Base-by-base conservation (phyloP, 2,329 filamentous ascomycete genomes). In the Fusarium udum region DNA sequence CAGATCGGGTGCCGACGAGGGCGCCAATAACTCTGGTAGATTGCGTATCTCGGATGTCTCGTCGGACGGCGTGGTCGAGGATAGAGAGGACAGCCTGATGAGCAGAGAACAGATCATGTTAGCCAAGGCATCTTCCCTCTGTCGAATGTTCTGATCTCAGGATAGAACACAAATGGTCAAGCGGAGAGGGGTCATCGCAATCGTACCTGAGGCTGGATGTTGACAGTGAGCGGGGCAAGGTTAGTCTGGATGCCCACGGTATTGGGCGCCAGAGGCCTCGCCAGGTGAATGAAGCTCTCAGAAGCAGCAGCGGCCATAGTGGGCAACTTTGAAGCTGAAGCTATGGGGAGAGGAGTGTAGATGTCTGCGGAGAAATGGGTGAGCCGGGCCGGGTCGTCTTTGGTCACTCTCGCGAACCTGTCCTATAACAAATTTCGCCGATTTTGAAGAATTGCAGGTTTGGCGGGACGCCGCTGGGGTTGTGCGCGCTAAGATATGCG, bases 11-110 rank as follows among this genome's bases (percentile, higher is more conserved):
- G 81, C 96, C 96, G 65, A 99, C 91, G 64, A 99, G 91, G 69
- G 96, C 97, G 80, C 96, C 96, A 81, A 99, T 99, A 74, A 99
- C 96, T 81, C 96, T 93, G 79, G 96, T 94, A 81, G 96, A 95
- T 84, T 97, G 94, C 75, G 92, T 92, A 74, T 90, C 87, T 77
- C 85, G 86, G 76, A 85, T 85, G 80, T 97, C 95, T 80, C 95
- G 92, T 84, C 96, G 94, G 77, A 95, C 90, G 77, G 95, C 95
- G 87, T 99, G 96, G 86, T 99, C 96, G 82, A 97, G 86, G 87
- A 97, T 89, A 81, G 92, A 87, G 87, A 97, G 87, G 73, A 92
- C 86, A 67, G 90, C 90, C 90, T 92, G 56, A 43, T n/a, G 14
- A 45, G 48, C 53, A 67, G 32, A 53, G 42, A 60, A 24, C 31